Evolutionary conservation across 306 rosid species (phyloP).

Genomic region (Geum urbanum): DNA sequence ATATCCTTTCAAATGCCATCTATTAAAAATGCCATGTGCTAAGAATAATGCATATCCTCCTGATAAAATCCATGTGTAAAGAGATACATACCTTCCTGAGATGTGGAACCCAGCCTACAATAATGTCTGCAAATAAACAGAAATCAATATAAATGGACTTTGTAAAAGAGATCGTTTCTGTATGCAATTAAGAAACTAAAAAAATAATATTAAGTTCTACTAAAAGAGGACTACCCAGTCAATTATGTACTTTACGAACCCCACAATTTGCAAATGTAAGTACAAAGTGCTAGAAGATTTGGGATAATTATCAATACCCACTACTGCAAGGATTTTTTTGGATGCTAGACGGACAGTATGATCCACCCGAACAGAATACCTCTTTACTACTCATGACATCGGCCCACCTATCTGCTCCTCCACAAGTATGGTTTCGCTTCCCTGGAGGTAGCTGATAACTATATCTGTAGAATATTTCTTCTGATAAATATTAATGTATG

Average conservation of each 20-base stretch:
- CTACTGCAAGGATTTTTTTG: slow-evolving; percentile 15
- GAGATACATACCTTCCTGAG: slow-evolving; percentile 58
- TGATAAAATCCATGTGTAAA: background rate
- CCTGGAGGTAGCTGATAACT: slow-evolving; percentile 78
- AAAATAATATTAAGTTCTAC: too few species aligned
- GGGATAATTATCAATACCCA: slow-evolving; percentile 48
- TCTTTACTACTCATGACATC: slow-evolving; percentile 66
- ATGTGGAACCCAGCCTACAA: slow-evolving; percentile 80
- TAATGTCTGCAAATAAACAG: slow-evolving; percentile 50
- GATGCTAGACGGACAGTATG: slow-evolving; percentile 84
- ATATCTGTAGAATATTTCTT: slow-evolving; percentile 69
- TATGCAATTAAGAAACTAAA: background rate
- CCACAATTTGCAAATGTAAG: slow-evolving; percentile 24
- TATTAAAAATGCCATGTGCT: background rate
- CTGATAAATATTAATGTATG: slow-evolving; percentile 54
- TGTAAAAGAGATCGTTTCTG: background rate
- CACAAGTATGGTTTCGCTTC: slow-evolving; percentile 76
- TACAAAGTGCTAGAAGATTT: slow-evolving; percentile 33
- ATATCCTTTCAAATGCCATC: background rate
- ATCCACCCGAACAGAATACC: slow-evolving; percentile 79
- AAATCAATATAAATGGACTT: slow-evolving; percentile 16
- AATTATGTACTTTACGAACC: background rate
- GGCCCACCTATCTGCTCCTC: slow-evolving; percentile 91
- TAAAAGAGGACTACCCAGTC: background rate
- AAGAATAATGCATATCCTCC: background rate